phyloP scores from a whole-genome alignment of 768 basidiomycete genomes.

The Thelephora ganbajun region DNA sequence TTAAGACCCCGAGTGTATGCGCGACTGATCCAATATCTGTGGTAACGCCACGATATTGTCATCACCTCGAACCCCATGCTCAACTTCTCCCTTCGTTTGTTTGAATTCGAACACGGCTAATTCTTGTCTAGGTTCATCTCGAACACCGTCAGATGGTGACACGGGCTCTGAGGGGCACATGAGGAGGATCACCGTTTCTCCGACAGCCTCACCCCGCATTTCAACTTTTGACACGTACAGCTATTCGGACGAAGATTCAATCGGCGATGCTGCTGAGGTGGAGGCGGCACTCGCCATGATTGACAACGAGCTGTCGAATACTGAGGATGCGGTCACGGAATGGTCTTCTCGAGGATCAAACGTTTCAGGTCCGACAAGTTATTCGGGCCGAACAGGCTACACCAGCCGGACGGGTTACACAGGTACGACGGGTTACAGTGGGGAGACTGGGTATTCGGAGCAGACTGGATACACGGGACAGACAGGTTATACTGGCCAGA shows the following conservation, averaged over 20 bases:
- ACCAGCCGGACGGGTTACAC: no score
- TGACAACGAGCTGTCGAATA: constrained; percentile 52
- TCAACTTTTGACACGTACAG: constrained; percentile 31
- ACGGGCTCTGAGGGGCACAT: constrained; percentile 32
- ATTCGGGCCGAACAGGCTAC: no score
- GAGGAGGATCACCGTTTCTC: constrained; percentile 43
- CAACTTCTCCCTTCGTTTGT: neutral
- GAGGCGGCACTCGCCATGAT: constrained; percentile 52
- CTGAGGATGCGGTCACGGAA: constrained; percentile 49
- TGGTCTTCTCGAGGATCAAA: constrained; percentile 41
- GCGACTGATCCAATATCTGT: neutral
- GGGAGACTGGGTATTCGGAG: no score
- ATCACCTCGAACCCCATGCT: neutral
- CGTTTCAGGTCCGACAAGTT: constrained; percentile 5
- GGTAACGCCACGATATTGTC: neutral
- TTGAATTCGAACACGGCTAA: neutral
- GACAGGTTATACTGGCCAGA: constrained; percentile 15
- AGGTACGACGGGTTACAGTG: no score
- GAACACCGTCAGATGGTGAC: constrained; percentile 16
- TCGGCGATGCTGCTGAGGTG: constrained; percentile 38
- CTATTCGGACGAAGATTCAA: constrained; percentile 42
- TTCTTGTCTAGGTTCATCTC: constrained; percentile 7
- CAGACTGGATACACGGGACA: no score
- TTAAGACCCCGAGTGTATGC: neutral
- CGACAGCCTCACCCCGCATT: constrained; percentile 24